These are phyloP conservation scores for Curvularia lunata DNA, from an alignment of 2,329 filamentous ascomycete genomes.

Conservation along the genomic window DNA sequence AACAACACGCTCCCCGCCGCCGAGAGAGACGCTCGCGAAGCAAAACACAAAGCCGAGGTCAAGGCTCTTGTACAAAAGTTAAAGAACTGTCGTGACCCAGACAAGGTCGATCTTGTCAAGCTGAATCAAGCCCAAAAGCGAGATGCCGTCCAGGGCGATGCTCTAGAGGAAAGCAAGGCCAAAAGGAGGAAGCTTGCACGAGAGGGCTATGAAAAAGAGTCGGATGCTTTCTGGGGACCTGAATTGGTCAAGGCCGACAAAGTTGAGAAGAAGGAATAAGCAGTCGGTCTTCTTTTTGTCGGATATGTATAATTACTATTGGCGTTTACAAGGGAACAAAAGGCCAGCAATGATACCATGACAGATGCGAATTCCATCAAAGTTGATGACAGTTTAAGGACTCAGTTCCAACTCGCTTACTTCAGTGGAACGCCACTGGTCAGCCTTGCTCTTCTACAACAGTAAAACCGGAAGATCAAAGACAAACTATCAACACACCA, in stretches of 20 bases:
- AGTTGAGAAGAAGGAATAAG: conserved; percentile 6
- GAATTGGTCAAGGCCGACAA: conserved; percentile 31
- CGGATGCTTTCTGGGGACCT: conserved; percentile 56
- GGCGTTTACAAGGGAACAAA: neutral
- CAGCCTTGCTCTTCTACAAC: too few species aligned
- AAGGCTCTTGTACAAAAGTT: conserved; percentile 67
- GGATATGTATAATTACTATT: neutral
- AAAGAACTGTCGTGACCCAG: conserved; percentile 75
- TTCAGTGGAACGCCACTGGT: too few species aligned
- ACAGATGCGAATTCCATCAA: too few species aligned
- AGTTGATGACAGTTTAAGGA: too few species aligned
- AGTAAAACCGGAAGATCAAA: too few species aligned
- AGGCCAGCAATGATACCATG: neutral
- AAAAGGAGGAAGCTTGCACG: conserved; percentile 55
- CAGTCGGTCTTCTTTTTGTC: too few species aligned
- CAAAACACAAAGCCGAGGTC: conserved; percentile 60
- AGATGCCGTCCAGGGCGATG: conserved; percentile 45
- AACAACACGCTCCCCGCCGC: conserved; percentile 20
- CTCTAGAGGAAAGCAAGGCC: conserved; percentile 51
- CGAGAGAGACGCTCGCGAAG: conserved; percentile 43
- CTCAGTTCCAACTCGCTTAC: too few species aligned
- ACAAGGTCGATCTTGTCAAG: conserved; percentile 73
- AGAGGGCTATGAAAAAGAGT: conserved; percentile 53
- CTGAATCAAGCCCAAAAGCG: conserved; percentile 67
- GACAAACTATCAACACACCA: too few species aligned